phyloP scores from a whole-genome alignment of 371 early-diverging fungal genomes.

The Apophysomyces elegans region DNA sequence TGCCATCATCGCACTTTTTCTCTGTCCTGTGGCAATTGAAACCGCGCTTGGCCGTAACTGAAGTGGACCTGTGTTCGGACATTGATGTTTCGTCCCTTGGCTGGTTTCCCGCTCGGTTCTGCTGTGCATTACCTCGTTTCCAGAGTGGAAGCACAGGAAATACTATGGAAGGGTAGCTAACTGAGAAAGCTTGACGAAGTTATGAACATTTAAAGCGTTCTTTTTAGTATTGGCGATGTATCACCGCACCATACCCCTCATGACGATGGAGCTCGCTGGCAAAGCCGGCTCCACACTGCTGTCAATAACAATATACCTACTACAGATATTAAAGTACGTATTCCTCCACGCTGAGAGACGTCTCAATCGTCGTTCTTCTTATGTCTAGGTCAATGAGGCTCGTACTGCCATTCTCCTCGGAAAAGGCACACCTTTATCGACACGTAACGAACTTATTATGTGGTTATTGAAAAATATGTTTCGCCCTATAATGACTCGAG shows the following conservation, averaged over 20 bases:
- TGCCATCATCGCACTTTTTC: no score
- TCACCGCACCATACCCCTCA: conserved; percentile 2
- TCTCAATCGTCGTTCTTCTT: background rate
- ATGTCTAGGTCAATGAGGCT: conserved; percentile 13
- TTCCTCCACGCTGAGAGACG: background rate
- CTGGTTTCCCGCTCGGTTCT: background rate
- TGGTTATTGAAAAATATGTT: conserved; percentile 22
- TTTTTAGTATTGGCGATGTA: background rate
- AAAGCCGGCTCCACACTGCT: background rate
- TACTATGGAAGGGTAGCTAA: background rate
- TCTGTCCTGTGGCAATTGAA: no score
- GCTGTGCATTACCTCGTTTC: background rate
- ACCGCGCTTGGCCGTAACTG: no score
- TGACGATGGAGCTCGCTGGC: background rate
- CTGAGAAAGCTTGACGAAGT: background rate
- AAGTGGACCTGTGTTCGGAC: no score
- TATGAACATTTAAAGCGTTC: background rate
- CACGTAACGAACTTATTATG: conserved; percentile 13
- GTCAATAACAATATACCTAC: background rate
- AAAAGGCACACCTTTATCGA: conserved; percentile 10
- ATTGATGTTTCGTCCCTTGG: no score
- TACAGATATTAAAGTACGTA: background rate
- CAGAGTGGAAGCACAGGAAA: background rate
- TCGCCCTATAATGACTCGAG: conserved; percentile 13
- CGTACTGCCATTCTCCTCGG: conserved; percentile 19